These are phyloP conservation scores for Penicillium psychrofluorescens DNA, from an alignment of 495 filamentous ascomycete genomes.

Conservation along the genomic window DNA sequence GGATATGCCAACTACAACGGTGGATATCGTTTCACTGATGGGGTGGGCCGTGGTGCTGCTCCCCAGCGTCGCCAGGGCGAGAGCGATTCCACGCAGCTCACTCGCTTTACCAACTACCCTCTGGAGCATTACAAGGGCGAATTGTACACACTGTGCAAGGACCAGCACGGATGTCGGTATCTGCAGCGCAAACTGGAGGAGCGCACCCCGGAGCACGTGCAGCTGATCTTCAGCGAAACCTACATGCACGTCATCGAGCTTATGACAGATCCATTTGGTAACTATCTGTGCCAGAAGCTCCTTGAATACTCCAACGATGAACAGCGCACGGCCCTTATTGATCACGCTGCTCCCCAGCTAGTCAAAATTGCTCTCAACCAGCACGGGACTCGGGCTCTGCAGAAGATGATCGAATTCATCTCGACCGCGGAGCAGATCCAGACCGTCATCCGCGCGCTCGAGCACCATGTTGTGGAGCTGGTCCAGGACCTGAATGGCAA, in stretches of 20 bases:
- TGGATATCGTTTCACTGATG: constrained; percentile 30
- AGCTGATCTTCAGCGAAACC: constrained; percentile 89
- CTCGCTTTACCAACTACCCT: constrained; percentile 66
- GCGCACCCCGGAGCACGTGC: constrained; percentile 69
- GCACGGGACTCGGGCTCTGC: constrained; percentile 90
- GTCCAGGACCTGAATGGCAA: constrained; percentile 98
- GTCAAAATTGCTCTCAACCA: constrained; percentile 91
- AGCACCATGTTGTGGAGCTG: constrained; percentile 74
- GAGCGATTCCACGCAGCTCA: constrained; percentile 31
- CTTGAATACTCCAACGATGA: constrained; percentile 89
- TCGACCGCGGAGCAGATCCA: constrained; percentile 69
- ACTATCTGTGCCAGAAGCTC: constrained; percentile 96
- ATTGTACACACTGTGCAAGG: constrained; percentile 85
- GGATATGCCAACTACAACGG: constrained; percentile 19
- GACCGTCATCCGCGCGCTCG: constrained; percentile 73
- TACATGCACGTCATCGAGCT: constrained; percentile 88
- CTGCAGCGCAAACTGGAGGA: constrained; percentile 97
- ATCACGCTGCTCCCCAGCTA: constrained; percentile 77
- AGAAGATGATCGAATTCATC: constrained; percentile 99
- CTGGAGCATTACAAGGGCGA: constrained; percentile 74
- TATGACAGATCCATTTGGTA: constrained; percentile 99
- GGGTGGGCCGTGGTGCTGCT: constrained; percentile 14
- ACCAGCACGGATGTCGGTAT: constrained; percentile 94
- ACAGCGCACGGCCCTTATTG: constrained; percentile 85
- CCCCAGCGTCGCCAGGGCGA: constrained; percentile 26